Evolutionary conservation across 2,329 filamentous ascomycete genomes (phyloP).

Genomic region (Neofusicoccum sp.): DNA sequence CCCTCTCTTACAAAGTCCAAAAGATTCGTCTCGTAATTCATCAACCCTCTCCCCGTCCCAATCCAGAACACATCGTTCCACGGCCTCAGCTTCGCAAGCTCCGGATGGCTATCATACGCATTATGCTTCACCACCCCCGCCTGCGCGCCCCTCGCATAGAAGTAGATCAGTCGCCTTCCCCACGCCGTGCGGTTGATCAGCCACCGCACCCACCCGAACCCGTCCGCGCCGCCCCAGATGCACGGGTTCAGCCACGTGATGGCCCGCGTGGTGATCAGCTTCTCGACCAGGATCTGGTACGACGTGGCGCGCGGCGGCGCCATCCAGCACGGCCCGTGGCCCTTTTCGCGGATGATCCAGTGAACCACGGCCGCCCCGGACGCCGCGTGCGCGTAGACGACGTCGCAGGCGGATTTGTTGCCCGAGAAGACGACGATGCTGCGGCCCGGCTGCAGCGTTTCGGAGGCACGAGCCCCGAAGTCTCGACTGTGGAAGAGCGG

Average conservation of each 20-base stretch:
- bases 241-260: constrained; percentile 74
- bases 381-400: constrained; percentile 53
- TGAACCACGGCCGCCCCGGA: constrained; percentile 49
- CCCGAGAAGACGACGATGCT: constrained; percentile 57
- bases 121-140: constrained; percentile 53
- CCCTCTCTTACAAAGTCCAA: constrained; percentile 56
- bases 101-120: constrained; percentile 42
- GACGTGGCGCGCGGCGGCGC: constrained; percentile 63
- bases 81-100: constrained; percentile 43
- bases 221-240: constrained; percentile 65
- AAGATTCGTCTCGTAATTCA: constrained; percentile 59
- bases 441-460: constrained; percentile 35
- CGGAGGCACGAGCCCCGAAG: constrained; percentile 43
- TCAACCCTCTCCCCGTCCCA: constrained; percentile 56
- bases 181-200: constrained; percentile 59
- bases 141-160: constrained; percentile 57
- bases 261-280: constrained; percentile 64
- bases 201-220: constrained; percentile 52
- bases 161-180: constrained; percentile 54
- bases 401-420: constrained; percentile 64
- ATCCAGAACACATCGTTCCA: constrained; percentile 51
- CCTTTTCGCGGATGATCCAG: constrained; percentile 56
- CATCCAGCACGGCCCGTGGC: constrained; percentile 61
- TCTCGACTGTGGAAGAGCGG: constrained; percentile 59
- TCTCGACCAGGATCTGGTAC: constrained; percentile 65